Evolutionary conservation across 257 asterid genomes (phyloP).

Genomic region (Anisodus tanguticus): DNA sequence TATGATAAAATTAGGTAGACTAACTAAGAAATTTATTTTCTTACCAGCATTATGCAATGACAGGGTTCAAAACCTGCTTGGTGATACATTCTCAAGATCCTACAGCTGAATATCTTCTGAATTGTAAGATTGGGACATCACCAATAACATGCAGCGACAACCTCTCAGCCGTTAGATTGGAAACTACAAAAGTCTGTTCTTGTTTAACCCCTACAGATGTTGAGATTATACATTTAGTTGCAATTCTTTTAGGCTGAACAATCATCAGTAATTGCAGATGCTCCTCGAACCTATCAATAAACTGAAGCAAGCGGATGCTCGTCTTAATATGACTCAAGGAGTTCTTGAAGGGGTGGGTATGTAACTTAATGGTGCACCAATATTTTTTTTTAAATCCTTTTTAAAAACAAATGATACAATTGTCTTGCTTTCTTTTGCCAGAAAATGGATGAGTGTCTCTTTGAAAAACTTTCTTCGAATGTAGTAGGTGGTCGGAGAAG

Average conservation of each 20-base stretch:
- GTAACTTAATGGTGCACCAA: conserved; percentile 35
- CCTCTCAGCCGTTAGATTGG: conserved; percentile 80
- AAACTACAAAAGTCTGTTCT: conserved; percentile 77
- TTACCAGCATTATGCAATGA: conserved; percentile 84
- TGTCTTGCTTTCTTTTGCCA: conserved; percentile 1
- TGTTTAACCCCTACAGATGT: conserved; percentile 20
- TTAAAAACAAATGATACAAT: too few relatives aligned
- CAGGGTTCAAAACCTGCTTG: conserved; percentile 83
- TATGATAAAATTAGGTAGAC: not conserved
- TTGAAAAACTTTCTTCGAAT: conserved; percentile 36
- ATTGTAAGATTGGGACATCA: conserved; percentile 79
- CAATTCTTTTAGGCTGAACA: conserved; percentile 34
- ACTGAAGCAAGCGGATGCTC: conserved; percentile 89
- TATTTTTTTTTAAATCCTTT: too few relatives aligned
- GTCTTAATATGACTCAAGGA: conserved; percentile 91
- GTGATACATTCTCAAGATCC: conserved; percentile 92
- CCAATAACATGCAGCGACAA: conserved; percentile 59
- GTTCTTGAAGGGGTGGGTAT: conserved; percentile 97
- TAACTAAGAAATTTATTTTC: conserved; percentile 23
- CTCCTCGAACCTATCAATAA: conserved; percentile 83
- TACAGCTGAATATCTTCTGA: conserved; percentile 73
- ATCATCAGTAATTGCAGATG: conserved; percentile 63
- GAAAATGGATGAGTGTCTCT: conserved; percentile 4
- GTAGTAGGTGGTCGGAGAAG: conserved; percentile 88
- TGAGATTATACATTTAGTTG: conserved; percentile 29